These are phyloP conservation scores for Pythium phragmitis DNA, from an alignment of 352 stramenopile species.

Conservation along the genomic window DNA sequence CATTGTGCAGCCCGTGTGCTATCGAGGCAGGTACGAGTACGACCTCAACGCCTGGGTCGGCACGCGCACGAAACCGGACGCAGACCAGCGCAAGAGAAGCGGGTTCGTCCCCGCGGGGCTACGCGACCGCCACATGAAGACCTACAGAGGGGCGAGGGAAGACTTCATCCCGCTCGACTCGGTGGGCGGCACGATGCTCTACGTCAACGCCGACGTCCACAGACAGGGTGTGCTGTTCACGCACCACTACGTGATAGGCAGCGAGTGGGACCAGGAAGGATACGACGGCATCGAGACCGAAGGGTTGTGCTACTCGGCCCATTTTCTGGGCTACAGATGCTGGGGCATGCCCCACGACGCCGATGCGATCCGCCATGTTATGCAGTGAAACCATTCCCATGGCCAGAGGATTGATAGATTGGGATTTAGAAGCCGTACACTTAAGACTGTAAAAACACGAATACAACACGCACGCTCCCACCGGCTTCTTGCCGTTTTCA, in stretches of 20 bases:
- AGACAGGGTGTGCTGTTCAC: conserved; percentile 46
- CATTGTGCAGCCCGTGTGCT: conserved; percentile 28
- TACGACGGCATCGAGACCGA: conserved; percentile 58
- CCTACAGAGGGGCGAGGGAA: conserved; percentile 4
- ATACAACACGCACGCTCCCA: too few species aligned
- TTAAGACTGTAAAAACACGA: too few species aligned
- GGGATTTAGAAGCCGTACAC: too few species aligned
- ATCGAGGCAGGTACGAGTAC: conserved; percentile 15
- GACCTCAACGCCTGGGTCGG: conserved; percentile 31
- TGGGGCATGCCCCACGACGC: conserved; percentile 47
- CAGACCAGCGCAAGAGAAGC: neutral
- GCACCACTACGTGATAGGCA: conserved; percentile 41
- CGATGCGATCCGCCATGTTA: conserved; percentile 5
- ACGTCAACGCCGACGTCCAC: conserved; percentile 45
- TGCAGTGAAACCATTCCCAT: too few species aligned
- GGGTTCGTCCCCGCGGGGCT: neutral
- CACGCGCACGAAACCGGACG: neutral
- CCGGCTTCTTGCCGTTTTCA: too few species aligned
- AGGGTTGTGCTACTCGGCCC: conserved; percentile 46
- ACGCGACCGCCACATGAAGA: conserved; percentile 2
- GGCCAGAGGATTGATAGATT: too few species aligned
- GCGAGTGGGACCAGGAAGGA: conserved; percentile 36
- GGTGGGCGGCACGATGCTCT: conserved; percentile 49
- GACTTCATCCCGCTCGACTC: conserved; percentile 40
- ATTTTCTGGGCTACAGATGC: conserved; percentile 49